phyloP scores from a whole-genome alignment of 768 basidiomycete species.

The Kwoniella bestiolae region DNA sequence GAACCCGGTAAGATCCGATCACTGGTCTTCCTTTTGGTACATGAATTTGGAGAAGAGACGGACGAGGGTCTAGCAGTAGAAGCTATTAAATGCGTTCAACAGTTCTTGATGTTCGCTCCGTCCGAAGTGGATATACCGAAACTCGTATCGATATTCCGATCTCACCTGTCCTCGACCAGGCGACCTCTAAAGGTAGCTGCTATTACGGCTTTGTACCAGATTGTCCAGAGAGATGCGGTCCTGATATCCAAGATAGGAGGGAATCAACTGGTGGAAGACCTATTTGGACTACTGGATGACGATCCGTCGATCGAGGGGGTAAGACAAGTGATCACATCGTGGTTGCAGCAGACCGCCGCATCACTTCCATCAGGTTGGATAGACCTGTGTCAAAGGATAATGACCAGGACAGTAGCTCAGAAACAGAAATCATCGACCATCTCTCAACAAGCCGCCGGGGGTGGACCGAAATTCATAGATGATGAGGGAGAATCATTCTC shows the following conservation, averaged over 20 bases:
- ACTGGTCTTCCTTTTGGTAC: slow-evolving; percentile 79
- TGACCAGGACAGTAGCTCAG: slow-evolving; percentile 91
- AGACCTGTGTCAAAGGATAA: slow-evolving; percentile 93
- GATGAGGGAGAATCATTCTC: slow-evolving; percentile 89
- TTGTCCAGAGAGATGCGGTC: slow-evolving; percentile 91
- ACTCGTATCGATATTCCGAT: slow-evolving; percentile 75
- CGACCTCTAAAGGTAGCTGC: slow-evolving; percentile 89
- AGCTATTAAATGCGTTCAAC: slow-evolving; percentile 93
- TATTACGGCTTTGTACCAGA: slow-evolving; percentile 93
- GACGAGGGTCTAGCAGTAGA: slow-evolving; percentile 89
- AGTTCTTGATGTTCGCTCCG: slow-evolving; percentile 94
- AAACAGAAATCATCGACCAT: slow-evolving; percentile 56
- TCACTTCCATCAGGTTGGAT: slow-evolving; percentile 97
- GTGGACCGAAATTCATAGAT: slow-evolving; percentile 64
- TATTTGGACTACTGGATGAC: slow-evolving; percentile 94
- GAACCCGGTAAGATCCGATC: slow-evolving; percentile 80
- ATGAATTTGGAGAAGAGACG: slow-evolving; percentile 79
- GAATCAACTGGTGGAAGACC: slow-evolving; percentile 87
- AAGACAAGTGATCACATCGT: slow-evolving; percentile 85
- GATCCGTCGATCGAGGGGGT: slow-evolving; percentile 93
- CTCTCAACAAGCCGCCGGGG: slow-evolving; percentile 6
- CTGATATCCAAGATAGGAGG: slow-evolving; percentile 91
- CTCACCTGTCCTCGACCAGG: slow-evolving; percentile 76
- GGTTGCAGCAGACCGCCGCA: slow-evolving; percentile 92
- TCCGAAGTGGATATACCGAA: slow-evolving; percentile 79